A percentile compares a stretch with the other conserved stretches of the same genome.
phyloP scores from a whole-genome alignment of 805 yeast genomes.

The Peterozyma xylosa region DNA sequence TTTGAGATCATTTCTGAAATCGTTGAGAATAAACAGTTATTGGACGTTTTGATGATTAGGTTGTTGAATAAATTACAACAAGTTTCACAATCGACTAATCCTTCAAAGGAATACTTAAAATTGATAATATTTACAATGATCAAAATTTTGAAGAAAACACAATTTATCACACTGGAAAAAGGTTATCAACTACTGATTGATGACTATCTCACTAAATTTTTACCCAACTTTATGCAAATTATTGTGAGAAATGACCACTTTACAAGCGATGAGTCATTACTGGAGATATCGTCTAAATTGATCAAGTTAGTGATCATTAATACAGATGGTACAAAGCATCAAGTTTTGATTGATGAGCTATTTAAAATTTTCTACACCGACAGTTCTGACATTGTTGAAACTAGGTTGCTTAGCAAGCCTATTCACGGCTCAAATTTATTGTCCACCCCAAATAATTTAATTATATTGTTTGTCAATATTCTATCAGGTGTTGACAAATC shows the following conservation, averaged over 20 bases:
- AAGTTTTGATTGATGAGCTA: slow-evolving; percentile 31
- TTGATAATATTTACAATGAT: slow-evolving; percentile 16
- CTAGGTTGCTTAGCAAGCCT: slow-evolving; percentile 12
- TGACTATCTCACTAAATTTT: slow-evolving; percentile 33
- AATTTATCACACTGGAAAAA: background rate
- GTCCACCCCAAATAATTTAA: slow-evolving; percentile 21
- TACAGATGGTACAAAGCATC: slow-evolving; percentile 35
- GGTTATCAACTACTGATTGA: slow-evolving; percentile 10
- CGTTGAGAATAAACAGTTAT: slow-evolving; percentile 31
- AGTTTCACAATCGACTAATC: slow-evolving; percentile 7
- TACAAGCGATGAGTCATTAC: slow-evolving; percentile 13
- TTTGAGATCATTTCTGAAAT: slow-evolving; percentile 27
- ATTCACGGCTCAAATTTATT: slow-evolving; percentile 16
- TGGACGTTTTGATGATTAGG: slow-evolving; percentile 36
- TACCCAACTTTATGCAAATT: slow-evolving; percentile 28
- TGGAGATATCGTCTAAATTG: slow-evolving; percentile 33
- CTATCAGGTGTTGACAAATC: slow-evolving; percentile 46
- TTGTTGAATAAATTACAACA: slow-evolving; percentile 29
- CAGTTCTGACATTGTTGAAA: background rate
- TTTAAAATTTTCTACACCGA: slow-evolving; percentile 22
- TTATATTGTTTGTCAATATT: slow-evolving; percentile 35
- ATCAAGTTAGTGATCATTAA: slow-evolving; percentile 32
- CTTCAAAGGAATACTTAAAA: slow-evolving; percentile 15
- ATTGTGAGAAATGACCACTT: slow-evolving; percentile 9
- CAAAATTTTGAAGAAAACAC: slow-evolving; percentile 12